phyloP scores from a whole-genome alignment of 495 filamentous ascomycete genomes.

The Durotheca rogersii region DNA sequence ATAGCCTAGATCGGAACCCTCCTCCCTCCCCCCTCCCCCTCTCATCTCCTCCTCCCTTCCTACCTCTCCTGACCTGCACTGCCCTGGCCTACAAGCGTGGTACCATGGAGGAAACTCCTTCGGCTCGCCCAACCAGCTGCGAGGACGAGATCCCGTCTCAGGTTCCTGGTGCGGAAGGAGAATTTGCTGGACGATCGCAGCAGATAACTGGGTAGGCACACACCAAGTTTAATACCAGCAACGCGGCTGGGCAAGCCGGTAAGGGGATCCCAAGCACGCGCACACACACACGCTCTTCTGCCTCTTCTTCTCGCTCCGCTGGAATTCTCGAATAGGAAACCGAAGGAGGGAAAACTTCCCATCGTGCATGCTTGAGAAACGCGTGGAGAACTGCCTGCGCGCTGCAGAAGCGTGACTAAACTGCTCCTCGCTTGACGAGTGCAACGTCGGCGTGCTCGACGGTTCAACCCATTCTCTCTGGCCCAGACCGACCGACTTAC shows the following conservation, averaged over 20 bases:
- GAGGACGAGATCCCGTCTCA: conserved; percentile 3
- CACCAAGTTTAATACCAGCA: no score
- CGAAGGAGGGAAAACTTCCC: no score
- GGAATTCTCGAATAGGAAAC: conserved; percentile 15
- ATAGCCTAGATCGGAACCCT: conserved; percentile 1
- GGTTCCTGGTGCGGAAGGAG: conserved; percentile 1
- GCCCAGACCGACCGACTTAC: no score
- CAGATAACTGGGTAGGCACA: no score
- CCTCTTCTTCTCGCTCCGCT: conserved; percentile 11
- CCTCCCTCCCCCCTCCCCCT: no score
- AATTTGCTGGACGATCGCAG: no score
- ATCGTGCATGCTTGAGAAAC: no score
- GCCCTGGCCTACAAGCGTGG: conserved; percentile 27
- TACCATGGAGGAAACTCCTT: conserved; percentile 8
- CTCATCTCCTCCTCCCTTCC: no score
- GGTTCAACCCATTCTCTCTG: conserved; percentile 12
- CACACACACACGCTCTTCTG: neutral
- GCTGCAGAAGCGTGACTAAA: conserved; percentile 14
- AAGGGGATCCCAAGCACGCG: no score
- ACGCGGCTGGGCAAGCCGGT: no score
- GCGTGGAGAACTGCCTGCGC: conserved; percentile 18
- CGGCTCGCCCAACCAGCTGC: conserved; percentile 23
- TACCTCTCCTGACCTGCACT: conserved; percentile 11
- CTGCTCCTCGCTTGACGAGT: no score
- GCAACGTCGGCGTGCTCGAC: conserved; percentile 25